phyloP scores from a whole-genome alignment of 2,329 filamentous ascomycete species.

The Aspergillus sp. region DNA sequence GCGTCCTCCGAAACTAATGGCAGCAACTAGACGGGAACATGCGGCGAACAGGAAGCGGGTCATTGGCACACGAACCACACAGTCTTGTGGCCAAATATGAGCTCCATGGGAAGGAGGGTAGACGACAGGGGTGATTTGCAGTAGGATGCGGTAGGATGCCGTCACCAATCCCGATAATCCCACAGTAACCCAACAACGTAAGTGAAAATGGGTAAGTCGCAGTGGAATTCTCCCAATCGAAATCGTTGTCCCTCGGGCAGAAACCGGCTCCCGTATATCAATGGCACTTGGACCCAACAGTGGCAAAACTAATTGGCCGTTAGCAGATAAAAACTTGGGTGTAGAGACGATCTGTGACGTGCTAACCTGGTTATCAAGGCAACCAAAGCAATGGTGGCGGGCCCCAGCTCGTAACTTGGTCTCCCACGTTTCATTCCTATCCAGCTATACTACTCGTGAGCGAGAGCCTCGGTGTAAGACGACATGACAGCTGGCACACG shows the following conservation, averaged over 20 bases:
- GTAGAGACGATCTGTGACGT: conserved; percentile 15
- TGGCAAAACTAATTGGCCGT: conserved; percentile 20
- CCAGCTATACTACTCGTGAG: conserved; percentile 15
- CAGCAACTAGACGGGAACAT: conserved; percentile 27
- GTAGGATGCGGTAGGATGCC: conserved; percentile 21
- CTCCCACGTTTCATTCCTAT: conserved; percentile 17
- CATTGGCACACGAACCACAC: conserved; percentile 14
- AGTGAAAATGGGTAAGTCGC: conserved; percentile 1
- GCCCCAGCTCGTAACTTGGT: not conserved
- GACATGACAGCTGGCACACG: conserved; percentile 36
- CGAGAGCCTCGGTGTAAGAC: conserved; percentile 28
- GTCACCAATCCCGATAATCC: conserved; percentile 18
- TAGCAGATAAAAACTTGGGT: conserved; percentile 12
- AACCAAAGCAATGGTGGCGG: conserved; percentile 7
- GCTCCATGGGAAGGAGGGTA: conserved; percentile 12
- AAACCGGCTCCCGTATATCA: conserved; percentile 12
- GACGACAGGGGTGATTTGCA: conserved; percentile 21
- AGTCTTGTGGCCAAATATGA: conserved; percentile 12
- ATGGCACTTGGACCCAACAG: conserved; percentile 15
- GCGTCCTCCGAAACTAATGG: conserved; percentile 30
- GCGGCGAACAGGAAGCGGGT: conserved; percentile 23
- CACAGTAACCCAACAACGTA: conserved; percentile 14
- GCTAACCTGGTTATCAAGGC: conserved; percentile 4
- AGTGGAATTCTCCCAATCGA: conserved; percentile 4
- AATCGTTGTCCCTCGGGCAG: conserved; percentile 9